These are phyloP conservation scores for Paxillus ammoniavirescens DNA, from an alignment of 768 basidiomycete genomes.

Conservation along the genomic window DNA sequence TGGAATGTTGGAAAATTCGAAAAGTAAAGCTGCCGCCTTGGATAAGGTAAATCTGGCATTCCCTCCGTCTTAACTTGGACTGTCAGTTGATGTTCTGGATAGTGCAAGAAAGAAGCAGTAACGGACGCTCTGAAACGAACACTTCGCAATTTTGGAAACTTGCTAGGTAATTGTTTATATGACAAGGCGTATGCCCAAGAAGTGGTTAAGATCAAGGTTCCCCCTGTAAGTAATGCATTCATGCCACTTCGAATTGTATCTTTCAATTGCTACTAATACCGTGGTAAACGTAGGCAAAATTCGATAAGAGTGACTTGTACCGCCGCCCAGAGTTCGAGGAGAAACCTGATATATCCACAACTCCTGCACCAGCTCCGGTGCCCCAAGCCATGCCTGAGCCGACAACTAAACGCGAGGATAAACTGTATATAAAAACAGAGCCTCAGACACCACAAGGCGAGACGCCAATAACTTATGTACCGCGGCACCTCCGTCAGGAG, in stretches of 20 bases:
- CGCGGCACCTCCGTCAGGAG: conserved; percentile 39
- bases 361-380: not conserved
- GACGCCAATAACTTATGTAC: conserved; percentile 33
- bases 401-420: not conserved
- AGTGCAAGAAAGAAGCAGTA: conserved; percentile 99
- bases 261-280: not conserved
- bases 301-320: conserved; percentile 65
- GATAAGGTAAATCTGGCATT: conserved; percentile 73
- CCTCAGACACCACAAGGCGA: conserved; percentile 4
- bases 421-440: conserved; percentile 20
- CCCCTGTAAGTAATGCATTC: conserved; percentile 54
- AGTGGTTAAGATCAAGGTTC: conserved; percentile 83
- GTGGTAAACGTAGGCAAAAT: conserved; percentile 48
- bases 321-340: conserved; percentile 69
- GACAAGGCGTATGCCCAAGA: conserved; percentile 88
- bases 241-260: not conserved
- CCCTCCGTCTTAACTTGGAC: not conserved
- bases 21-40: conserved; percentile 79
- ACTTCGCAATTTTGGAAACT: conserved; percentile 88
- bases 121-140: conserved; percentile 94
- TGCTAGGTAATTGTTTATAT: conserved; percentile 96
- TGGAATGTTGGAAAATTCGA: conserved; percentile 82
- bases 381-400: not conserved
- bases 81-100: conserved; percentile 7
- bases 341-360: conserved; percentile 22